These are phyloP conservation scores for Batrachochytrium dendrobatidis DNA, from an alignment of 371 early-diverging fungal genomes.

Conservation along the genomic window DNA sequence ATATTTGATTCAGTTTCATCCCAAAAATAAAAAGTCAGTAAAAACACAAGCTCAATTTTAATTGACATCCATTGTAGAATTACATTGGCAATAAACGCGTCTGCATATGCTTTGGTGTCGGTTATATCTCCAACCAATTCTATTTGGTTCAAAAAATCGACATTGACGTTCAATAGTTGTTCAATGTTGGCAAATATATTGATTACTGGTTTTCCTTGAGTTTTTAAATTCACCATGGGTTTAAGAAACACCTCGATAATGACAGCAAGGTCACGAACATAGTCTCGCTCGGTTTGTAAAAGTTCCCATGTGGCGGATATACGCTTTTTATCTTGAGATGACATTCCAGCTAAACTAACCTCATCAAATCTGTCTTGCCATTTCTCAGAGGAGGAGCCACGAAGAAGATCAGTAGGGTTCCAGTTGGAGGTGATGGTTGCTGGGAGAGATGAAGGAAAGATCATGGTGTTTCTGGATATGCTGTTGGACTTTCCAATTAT, in stretches of 20 bases:
- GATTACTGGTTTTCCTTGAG: slow-evolving; percentile 26
- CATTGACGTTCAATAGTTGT: slow-evolving; percentile 32
- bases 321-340: slow-evolving; percentile 26
- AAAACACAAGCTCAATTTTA: no score
- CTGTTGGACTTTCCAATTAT: no score
- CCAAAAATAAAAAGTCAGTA: not conserved
- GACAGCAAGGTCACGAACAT: slow-evolving; percentile 43
- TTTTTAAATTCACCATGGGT: slow-evolving; percentile 32
- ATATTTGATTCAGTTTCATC: no score
- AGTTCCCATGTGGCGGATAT: slow-evolving; percentile 41
- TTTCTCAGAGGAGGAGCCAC: not conserved
- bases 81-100: slow-evolving; percentile 8
- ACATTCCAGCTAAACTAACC: slow-evolving; percentile 18
- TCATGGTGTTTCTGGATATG: no score
- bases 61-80: not conserved
- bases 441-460: no score
- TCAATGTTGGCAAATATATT: slow-evolving; percentile 40
- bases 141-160: slow-evolving; percentile 10
- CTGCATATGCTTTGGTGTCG: slow-evolving; percentile 2
- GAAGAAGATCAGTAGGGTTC: not conserved
- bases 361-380: slow-evolving; percentile 28
- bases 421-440: not conserved
- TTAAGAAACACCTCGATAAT: slow-evolving; percentile 47
- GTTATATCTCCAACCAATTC: slow-evolving; percentile 2
- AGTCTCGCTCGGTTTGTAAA: slow-evolving; percentile 42